These are phyloP conservation scores for Bondarzewia mesenterica DNA, from an alignment of 1,284 basidiomycete genomes.

Conservation along the genomic window DNA sequence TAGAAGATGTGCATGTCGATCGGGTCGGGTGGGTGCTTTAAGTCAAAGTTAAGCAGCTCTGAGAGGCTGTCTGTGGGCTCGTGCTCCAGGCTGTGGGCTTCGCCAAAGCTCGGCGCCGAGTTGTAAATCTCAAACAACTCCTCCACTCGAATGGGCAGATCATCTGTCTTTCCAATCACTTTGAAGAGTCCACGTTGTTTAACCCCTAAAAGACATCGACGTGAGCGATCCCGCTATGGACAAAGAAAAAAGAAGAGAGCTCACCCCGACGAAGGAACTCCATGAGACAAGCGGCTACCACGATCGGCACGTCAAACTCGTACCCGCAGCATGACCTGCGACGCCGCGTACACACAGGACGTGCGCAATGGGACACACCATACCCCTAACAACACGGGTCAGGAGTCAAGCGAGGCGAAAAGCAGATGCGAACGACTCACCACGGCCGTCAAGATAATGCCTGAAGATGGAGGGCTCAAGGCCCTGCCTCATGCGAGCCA, in stretches of 20 bases:
- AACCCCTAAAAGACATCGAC: neutral
- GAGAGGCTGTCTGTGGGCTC: neutral
- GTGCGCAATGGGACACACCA: neutral
- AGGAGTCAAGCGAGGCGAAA: neutral
- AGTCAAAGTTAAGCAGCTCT: neutral
- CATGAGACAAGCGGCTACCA: neutral
- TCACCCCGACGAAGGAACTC: neutral
- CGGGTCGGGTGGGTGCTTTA: neutral
- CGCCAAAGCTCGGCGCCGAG: neutral
- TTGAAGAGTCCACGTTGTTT: neutral
- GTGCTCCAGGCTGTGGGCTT: neutral
- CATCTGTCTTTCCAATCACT: neutral
- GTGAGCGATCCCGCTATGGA: neutral
- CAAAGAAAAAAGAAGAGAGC: neutral
- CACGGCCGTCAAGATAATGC: neutral
- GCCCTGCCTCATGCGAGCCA: neutral
- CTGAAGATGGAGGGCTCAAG: neutral
- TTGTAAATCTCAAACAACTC: neutral
- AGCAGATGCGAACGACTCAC: neutral
- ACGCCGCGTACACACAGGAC: neutral
- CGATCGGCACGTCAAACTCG: neutral
- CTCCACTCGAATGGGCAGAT: neutral
- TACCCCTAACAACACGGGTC: neutral
- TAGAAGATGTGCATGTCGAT: neutral
- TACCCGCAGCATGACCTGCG: neutral